These are phyloP conservation scores for Adansonia digitata DNA, from an alignment of 345 rosid species.

Conservation along the genomic window DNA sequence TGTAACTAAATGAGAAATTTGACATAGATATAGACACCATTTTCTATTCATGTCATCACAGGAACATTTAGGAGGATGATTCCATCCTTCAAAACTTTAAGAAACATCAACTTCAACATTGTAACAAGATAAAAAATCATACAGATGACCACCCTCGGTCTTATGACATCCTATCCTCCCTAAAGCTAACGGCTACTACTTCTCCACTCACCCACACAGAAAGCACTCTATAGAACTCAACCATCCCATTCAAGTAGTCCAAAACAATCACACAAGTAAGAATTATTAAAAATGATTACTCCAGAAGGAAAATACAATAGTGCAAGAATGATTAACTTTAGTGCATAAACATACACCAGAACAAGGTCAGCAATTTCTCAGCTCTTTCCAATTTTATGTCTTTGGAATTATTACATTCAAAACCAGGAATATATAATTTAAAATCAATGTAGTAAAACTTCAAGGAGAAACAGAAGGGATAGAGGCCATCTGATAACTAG, in stretches of 20 bases:
- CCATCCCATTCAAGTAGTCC: background rate
- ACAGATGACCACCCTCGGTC: background rate
- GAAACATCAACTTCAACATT: background rate
- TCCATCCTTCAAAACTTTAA: background rate
- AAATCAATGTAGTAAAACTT: background rate
- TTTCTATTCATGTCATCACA: background rate
- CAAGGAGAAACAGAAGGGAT: background rate
- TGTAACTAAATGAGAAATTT: background rate
- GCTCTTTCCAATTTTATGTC: background rate
- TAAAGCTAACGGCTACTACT: background rate
- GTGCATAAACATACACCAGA: background rate
- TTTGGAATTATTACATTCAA: background rate
- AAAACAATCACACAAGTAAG: background rate
- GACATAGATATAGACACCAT: background rate
- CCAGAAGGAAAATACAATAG: background rate
- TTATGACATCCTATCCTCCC: background rate
- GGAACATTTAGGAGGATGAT: background rate
- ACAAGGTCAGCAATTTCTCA: background rate
- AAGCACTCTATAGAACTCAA: background rate
- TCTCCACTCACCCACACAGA: background rate
- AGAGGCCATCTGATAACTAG: background rate
- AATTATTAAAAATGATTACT: background rate
- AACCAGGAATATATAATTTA: background rate
- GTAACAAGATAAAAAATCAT: background rate
- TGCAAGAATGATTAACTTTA: background rate